Conservation (phyloP, 1,284 basidiomycete genomes). For the Lentinus polychrous region DNA sequence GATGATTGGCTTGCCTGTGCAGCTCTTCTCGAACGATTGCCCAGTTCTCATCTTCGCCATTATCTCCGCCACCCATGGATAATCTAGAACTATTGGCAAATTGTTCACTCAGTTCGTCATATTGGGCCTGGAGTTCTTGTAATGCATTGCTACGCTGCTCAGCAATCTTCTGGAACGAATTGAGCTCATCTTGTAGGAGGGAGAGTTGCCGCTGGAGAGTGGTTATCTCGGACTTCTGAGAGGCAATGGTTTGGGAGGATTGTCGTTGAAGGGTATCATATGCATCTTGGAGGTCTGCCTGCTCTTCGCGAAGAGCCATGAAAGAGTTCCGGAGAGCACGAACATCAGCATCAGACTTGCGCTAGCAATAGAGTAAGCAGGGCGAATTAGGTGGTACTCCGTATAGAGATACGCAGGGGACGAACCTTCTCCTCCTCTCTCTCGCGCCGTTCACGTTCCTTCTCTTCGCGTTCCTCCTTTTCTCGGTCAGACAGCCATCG, state of each 20-base stretch:
- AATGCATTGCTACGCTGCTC: constrained; percentile 35
- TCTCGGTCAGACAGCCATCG: constrained; percentile 55
- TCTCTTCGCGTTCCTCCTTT: constrained; percentile 50
- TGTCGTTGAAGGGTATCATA: constrained; percentile 38
- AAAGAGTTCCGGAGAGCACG: constrained; percentile 40
- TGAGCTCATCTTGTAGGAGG: constrained; percentile 39
- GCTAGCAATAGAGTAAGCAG: constrained; percentile 13
- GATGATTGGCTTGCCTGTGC: constrained; percentile 52
- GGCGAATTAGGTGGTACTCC: too few species aligned
- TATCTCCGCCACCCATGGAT: constrained; percentile 11
- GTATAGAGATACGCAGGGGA: too few species aligned
- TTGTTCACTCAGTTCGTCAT: constrained; percentile 34
- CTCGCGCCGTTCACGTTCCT: constrained; percentile 44
- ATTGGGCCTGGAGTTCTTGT: constrained; percentile 37
- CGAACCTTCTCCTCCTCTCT: constrained; percentile 47
- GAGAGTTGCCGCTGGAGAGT: constrained; percentile 37
- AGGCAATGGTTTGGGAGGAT: constrained; percentile 37
- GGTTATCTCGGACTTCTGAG: constrained; percentile 42
- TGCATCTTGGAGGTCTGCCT: constrained; percentile 48
- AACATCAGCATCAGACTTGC: constrained; percentile 36
- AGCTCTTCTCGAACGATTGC: constrained; percentile 55
- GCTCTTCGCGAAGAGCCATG: constrained; percentile 43
- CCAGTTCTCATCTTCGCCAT: constrained; percentile 43
- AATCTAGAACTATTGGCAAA: constrained; percentile 19
- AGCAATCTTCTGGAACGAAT: constrained; percentile 31